Conservation (phyloP, 139 green algal species). For the Chlamydomonas sphaeroides region DNA sequence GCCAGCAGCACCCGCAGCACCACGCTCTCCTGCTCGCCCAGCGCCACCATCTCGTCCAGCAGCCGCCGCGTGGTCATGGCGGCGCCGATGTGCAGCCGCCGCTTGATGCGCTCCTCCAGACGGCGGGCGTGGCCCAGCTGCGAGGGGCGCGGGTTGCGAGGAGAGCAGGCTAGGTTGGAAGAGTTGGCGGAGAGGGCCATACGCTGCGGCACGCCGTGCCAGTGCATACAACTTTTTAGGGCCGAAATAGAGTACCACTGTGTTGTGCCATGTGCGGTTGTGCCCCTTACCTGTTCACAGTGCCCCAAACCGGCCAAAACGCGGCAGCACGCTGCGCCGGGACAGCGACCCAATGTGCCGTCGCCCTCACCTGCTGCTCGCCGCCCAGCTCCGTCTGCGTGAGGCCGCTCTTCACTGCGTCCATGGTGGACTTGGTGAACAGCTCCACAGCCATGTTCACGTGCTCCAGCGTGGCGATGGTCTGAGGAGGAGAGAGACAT, state of each 20-base stretch:
- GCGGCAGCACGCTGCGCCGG: too few relatives aligned
- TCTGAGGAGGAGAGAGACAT: slow-evolving; percentile 6
- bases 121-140: slow-evolving; percentile 52
- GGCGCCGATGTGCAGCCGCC: slow-evolving; percentile 50
- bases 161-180: neutral
- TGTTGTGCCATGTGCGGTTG: too few relatives aligned
- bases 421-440: slow-evolving; percentile 59
- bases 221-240: too few relatives aligned
- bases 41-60: slow-evolving; percentile 54
- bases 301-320: too few relatives aligned
- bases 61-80: slow-evolving; percentile 49
- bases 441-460: slow-evolving; percentile 57
- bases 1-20: slow-evolving; percentile 57
- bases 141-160: neutral
- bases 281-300: too few relatives aligned
- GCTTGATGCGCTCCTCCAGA: slow-evolving; percentile 53
- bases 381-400: slow-evolving; percentile 30
- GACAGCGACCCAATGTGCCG: too few relatives aligned
- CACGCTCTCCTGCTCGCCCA: slow-evolving; percentile 55
- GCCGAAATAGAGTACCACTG: too few relatives aligned
- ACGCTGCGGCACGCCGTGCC: too few relatives aligned
- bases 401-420: slow-evolving; percentile 54
- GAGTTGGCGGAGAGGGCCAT: too few relatives aligned
- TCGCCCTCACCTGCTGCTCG: slow-evolving; percentile 16
- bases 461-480: slow-evolving; percentile 51